Base-by-base conservation (phyloP, 78 protist species). In the Creolimax fragrantissima region DNA sequence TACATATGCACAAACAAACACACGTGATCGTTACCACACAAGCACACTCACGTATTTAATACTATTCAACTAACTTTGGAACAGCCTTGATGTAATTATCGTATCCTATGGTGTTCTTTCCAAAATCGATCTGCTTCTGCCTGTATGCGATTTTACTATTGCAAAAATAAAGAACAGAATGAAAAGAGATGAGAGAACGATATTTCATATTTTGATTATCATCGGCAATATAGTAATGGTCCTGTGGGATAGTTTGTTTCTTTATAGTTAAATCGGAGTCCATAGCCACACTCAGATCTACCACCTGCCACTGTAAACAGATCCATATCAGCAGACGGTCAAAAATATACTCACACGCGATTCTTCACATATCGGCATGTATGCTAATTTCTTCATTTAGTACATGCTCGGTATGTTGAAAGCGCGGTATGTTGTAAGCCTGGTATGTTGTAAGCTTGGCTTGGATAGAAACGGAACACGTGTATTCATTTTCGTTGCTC, bases 21-120 rank as follows among this genome's bases (percentile, higher is more conserved):
- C n/a, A n/a, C n/a, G n/a, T n/a, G n/a, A n/a, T n/a, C n/a, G n/a
- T n/a, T n/a, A n/a, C n/a, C n/a, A n/a, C n/a, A n/a, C n/a, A n/a
- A n/a, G n/a, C n/a, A n/a, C n/a, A 17, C 74, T 11, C 74, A 58
- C 85, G 85, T 81, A 3, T 32, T 5, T 36, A 5, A 2, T 5
- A 37, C 36, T 41, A n/a, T n/a, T n/a, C n/a, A n/a, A n/a, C n/a
- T n/a, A n/a, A 90, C 88, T 32, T 41, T 2, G 66, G 66, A 39
- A 90, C 88, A 0, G 5, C 24, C 35, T 17, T 3, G 3, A 3
- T 5, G 92, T 90, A 90, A 36, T 35, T 3, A 24, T 90, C 44
- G 44, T 90, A 90, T 67, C 92, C 92, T 36, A 37, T 36, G 4
- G 92, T 90, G 92, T 90, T 90, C 83, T 90, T 90, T 4, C 92